A percentile compares a stretch with the other conserved stretches of the same genome.
phyloP scores from a whole-genome alignment of 2,329 filamentous ascomycete genomes.

The Didymella sp. region DNA sequence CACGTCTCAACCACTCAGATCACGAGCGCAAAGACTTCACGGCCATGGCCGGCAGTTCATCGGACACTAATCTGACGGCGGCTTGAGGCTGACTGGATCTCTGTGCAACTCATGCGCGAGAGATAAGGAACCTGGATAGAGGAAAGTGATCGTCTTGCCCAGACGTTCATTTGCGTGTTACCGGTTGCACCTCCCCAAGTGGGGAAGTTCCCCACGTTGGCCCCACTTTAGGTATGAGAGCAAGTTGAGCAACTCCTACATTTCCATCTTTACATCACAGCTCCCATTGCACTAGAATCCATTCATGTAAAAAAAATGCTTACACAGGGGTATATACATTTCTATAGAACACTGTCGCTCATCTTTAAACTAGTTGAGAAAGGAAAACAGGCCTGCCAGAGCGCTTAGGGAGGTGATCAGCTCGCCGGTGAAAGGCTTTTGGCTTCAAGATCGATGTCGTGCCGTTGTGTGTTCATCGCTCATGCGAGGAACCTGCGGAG shows the following conservation, averaged over 20 bases:
- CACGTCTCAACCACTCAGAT: slow-evolving; percentile 8
- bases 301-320: no score
- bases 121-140: slow-evolving; percentile 14
- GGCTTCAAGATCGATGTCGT: background rate
- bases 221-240: slow-evolving; percentile 1
- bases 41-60: slow-evolving; percentile 5
- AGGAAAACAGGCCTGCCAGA: slow-evolving; percentile 12
- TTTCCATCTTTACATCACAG: no score
- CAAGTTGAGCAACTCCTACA: no score
- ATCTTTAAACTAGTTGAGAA: slow-evolving; percentile 7
- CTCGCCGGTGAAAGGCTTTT: background rate
- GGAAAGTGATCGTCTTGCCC: slow-evolving; percentile 1
- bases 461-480: background rate
- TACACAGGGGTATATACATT: slow-evolving; percentile 10
- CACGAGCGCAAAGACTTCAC: slow-evolving; percentile 4
- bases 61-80: background rate
- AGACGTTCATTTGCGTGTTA: slow-evolving; percentile 2
- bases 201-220: slow-evolving; percentile 11
- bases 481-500: slow-evolving; percentile 10
- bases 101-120: background rate
- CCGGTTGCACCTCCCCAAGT: slow-evolving; percentile 15
- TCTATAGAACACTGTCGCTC: slow-evolving; percentile 3
- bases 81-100: background rate
- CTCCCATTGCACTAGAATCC: no score
- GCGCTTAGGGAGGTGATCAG: background rate